These are phyloP conservation scores for Globisporangium heterothallicum DNA, from an alignment of 352 stramenopile genomes.

Conservation along the genomic window DNA sequence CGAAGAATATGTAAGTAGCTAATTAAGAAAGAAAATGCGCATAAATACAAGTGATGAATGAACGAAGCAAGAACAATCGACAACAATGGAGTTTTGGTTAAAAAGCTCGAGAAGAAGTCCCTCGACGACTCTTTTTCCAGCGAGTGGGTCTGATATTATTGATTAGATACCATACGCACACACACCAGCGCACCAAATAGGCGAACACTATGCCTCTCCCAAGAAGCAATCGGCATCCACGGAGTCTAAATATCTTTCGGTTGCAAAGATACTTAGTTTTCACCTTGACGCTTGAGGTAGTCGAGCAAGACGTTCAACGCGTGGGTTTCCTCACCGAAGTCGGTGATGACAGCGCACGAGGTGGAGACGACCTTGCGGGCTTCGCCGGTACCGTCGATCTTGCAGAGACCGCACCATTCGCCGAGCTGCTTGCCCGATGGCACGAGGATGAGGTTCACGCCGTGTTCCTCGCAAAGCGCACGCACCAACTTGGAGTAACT, in stretches of 20 bases:
- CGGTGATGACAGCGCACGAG: constrained; percentile 97
- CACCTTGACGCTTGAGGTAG: constrained; percentile 96
- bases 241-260: constrained; percentile 22
- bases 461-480: constrained; percentile 91
- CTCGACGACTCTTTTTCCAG: background rate
- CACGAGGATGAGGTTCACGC: constrained; percentile 92
- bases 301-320: constrained; percentile 97
- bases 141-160: constrained; percentile 4
- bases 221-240: background rate
- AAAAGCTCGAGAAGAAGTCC: background rate
- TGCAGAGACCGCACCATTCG: constrained; percentile 99
- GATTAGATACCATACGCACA: constrained; percentile 1
- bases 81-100: background rate
- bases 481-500: constrained; percentile 99
- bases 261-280: constrained; percentile 60
- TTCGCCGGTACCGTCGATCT: constrained; percentile 96
- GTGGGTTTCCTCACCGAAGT: constrained; percentile 99
- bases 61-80: background rate
- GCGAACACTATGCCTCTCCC: background rate
- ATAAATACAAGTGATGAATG: background rate
- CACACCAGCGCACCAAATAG: background rate
- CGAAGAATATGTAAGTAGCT: background rate
- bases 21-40: background rate
- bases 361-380: constrained; percentile 98
- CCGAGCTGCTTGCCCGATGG: constrained; percentile 96